Evolutionary conservation across 2,329 filamentous ascomycete species (phyloP).

Genomic region (Fusarium clavum): DNA sequence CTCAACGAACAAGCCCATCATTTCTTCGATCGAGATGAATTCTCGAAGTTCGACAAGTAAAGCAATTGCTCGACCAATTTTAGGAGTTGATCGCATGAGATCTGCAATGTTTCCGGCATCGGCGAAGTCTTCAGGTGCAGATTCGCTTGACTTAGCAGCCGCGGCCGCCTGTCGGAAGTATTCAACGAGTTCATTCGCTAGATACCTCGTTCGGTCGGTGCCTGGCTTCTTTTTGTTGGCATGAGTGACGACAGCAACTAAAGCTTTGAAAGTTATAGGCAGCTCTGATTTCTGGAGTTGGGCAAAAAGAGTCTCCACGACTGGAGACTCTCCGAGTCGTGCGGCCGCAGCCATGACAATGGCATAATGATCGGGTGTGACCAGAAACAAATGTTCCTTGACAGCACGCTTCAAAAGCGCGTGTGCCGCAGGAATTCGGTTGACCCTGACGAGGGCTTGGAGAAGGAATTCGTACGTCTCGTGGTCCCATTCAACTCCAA

Average conservation of each 20-base stretch:
- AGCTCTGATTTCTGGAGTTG: conserved; percentile 59
- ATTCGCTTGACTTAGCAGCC: conserved; percentile 1
- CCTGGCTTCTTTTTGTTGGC: conserved; percentile 43
- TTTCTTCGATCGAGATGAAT: conserved; percentile 65
- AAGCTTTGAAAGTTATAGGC: conserved; percentile 56
- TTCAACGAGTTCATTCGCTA: conserved; percentile 48
- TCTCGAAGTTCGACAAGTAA: conserved; percentile 54
- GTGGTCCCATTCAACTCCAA: conserved; percentile 60
- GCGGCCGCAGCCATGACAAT: conserved; percentile 66
- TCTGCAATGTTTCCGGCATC: conserved; percentile 35
- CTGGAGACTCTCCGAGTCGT: conserved; percentile 56
- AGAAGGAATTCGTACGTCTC: conserved; percentile 64
- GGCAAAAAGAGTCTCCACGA: conserved; percentile 56
- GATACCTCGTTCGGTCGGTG: conserved; percentile 37
- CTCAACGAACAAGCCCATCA: conserved; percentile 66
- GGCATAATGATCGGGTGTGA: conserved; percentile 62
- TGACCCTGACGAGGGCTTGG: conserved; percentile 60
- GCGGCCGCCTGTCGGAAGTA: conserved; percentile 45
- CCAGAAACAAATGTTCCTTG: conserved; percentile 58
- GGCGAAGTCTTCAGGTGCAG: neutral
- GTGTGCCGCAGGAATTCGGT: conserved; percentile 63
- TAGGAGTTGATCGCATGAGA: conserved; percentile 44
- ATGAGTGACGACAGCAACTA: conserved; percentile 57
- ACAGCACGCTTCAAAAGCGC: conserved; percentile 59
- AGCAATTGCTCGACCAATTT: conserved; percentile 50